These are phyloP conservation scores for Schizochytrium sp. DNA, from an alignment of 108 stramenopile genomes.

Conservation along the genomic window DNA sequence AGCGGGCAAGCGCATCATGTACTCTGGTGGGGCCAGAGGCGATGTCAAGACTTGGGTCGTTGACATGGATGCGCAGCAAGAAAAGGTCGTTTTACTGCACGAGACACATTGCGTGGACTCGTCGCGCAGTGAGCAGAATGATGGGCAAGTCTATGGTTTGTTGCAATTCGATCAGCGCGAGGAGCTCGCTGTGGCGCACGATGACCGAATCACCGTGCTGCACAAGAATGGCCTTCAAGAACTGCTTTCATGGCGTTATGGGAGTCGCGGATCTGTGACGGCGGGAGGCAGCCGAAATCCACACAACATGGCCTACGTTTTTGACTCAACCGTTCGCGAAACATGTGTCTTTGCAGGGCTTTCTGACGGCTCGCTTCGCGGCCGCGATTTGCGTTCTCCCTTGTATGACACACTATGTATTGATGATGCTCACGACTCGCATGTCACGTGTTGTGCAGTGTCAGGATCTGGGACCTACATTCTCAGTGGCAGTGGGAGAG, in stretches of 20 bases:
- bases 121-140: neutral
- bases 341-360: neutral
- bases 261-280: neutral
- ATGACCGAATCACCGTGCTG: neutral
- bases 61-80: neutral
- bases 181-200: neutral
- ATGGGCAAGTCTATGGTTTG: neutral
- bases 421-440: slow-evolving; percentile 4
- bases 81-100: neutral
- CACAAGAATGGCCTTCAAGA: neutral
- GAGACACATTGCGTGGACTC: neutral
- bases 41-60: neutral
- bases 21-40: neutral
- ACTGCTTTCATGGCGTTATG: neutral
- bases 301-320: neutral
- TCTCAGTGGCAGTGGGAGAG: neutral
- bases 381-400: neutral
- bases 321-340: neutral
- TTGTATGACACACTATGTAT: neutral
- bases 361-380: neutral
- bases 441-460: neutral
- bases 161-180: neutral
- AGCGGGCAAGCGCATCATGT: neutral
- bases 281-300: neutral
- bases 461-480: neutral